Percentiles rank a stretch among this genome's conserved stretches.
phyloP scores from a whole-genome alignment of 23 red algal genomes.

The Agarophyton chilense region DNA sequence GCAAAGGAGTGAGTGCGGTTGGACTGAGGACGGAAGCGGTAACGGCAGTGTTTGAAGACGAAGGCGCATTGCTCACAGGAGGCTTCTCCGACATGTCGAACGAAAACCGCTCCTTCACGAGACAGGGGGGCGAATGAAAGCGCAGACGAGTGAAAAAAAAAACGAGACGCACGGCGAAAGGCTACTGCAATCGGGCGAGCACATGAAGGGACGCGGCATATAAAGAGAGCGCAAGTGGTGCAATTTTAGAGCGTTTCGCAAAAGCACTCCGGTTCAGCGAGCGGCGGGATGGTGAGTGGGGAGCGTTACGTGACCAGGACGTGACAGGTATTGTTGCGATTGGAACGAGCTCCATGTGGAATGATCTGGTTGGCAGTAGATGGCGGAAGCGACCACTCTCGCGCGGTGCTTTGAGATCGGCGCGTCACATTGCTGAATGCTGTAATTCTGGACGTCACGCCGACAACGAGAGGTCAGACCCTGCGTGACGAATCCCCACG shows the following conservation, averaged over 20 bases:
- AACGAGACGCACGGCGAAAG: too few species aligned
- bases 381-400: not conserved
- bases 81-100: constrained; percentile 4
- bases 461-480: not conserved
- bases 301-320: not conserved
- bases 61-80: not conserved
- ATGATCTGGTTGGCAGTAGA: not conserved
- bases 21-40: not conserved
- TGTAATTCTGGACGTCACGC: not conserved
- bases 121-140: too few species aligned
- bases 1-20: too few species aligned
- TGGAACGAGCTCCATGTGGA: not conserved
- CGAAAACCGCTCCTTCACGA: not conserved
- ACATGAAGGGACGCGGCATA: not conserved
- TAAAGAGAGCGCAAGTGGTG: not conserved
- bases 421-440: not conserved
- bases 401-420: not conserved
- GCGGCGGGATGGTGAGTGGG: not conserved
- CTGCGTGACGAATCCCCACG: not conserved
- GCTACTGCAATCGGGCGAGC: too few species aligned
- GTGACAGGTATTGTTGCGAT: not conserved
- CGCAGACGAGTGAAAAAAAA: too few species aligned
- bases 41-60: not conserved
- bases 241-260: not conserved
- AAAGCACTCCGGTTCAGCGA: not conserved